Conservation (phyloP, 495 filamentous ascomycete genomes). For the Platismatia glauca region DNA sequence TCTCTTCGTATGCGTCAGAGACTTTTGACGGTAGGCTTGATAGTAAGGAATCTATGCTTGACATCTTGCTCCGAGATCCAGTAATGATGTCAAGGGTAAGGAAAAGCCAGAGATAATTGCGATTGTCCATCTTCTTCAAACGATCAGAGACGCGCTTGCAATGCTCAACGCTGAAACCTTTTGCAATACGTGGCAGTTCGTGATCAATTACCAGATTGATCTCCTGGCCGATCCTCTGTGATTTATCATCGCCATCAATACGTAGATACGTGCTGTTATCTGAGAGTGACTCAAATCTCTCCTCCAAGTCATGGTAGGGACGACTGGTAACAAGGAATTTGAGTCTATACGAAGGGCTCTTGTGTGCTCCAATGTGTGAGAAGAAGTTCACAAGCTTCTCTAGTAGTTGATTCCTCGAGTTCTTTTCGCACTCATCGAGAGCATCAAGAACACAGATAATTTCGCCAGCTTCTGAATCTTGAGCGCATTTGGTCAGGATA, state of each 20-base stretch:
- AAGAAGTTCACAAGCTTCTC: slow-evolving; percentile 23
- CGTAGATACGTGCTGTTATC: slow-evolving; percentile 25
- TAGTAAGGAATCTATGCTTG: slow-evolving; percentile 24
- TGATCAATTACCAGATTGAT: slow-evolving; percentile 35
- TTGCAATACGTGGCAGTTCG: slow-evolving; percentile 20
- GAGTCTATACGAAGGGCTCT: slow-evolving; percentile 18
- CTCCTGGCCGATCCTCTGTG: slow-evolving; percentile 28
- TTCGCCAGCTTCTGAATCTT: slow-evolving; percentile 32
- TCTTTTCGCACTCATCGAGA: slow-evolving; percentile 34
- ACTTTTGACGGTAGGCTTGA: slow-evolving; percentile 27
- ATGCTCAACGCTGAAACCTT: slow-evolving; percentile 14
- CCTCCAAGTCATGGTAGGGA: slow-evolving; percentile 33
- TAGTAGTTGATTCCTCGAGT: slow-evolving; percentile 22
- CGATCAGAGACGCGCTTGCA: slow-evolving; percentile 19
- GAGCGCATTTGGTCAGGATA: slow-evolving; percentile 30
- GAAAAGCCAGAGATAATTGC: slow-evolving; percentile 41
- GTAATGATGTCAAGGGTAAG: slow-evolving; percentile 32
- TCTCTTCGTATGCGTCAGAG: slow-evolving; percentile 30
- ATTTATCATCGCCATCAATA: slow-evolving; percentile 30
- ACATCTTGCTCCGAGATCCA: slow-evolving; percentile 15
- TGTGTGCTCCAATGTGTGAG: not conserved
- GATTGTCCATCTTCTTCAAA: slow-evolving; percentile 31
- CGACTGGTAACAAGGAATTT: slow-evolving; percentile 40
- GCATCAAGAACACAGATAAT: slow-evolving; percentile 42
- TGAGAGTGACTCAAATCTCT: slow-evolving; percentile 21